Evolutionary conservation across 2,329 filamentous ascomycete species (phyloP), one percentile per base, ranked within the genome.

Genomic region (Monosporascus sp.): DNA sequence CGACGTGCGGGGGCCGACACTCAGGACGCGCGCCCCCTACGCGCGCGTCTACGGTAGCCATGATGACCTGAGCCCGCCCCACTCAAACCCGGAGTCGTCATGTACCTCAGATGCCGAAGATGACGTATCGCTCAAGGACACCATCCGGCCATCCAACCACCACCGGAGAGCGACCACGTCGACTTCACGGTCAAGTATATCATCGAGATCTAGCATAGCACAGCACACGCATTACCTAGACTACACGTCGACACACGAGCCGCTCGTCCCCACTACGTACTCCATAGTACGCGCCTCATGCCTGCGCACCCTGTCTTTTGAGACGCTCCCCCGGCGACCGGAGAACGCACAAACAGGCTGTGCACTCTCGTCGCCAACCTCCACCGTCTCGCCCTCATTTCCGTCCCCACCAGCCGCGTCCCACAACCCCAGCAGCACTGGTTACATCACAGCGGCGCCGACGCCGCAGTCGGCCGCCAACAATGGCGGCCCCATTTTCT

Each of bases 201-300:
- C 78, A 47, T 82, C 78, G 5, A 70, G 71, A n/a, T 73, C 74
- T 15, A 72, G 72, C 55, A 63, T 73, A 35, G 70, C 74, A 35
- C 76, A 77, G 43, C 85, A 88, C 60, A 80, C 80, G 5, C 85
- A 88, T 63, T 86, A 81, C 60, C 72, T 87, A 49, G 81, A 86
- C 63, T 88, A 87, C 64, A 87, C 84, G 5, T 87, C 85, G 1
- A 86, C 83, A 5, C 84, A 87, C 64, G 84, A 87, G 56, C 83
- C 85, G 3, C 72, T 83, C 4, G 72, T 79, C 1, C 75, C 82
- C 15, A 73, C 75, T n/a, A 85, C 83, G 7, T 88, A 86, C 69
- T 83, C 82, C n/a, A 79, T 85, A 41, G 76, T 88, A 49, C 81
- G 85, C 48, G 81, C 84, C 48, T 85, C 84, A 0, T 88, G 85